Base-by-base conservation (phyloP, 169 alveolate genomes). In the Eimeria acervulina region DNA sequence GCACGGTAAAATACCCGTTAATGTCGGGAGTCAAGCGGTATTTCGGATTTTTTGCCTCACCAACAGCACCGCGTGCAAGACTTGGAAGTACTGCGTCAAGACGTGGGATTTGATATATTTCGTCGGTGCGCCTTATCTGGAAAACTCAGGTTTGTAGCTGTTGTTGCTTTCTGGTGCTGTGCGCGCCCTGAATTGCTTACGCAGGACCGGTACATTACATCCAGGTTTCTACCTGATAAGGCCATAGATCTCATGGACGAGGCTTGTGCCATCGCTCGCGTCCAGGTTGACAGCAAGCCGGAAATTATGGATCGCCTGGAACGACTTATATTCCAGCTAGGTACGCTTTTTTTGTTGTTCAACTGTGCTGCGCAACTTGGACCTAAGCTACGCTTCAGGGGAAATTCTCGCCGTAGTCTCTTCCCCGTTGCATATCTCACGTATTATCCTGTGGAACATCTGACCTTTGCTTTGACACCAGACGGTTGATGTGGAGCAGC, bases 171-270 rank as follows among this genome's bases (percentile, higher is more conserved):
- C 80, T 92, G 51, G 40, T 21, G 21, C 7, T 44, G 38, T 26
- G n/a, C 17, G 40, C 36, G 15, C 28, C 23, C 61, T n/a, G n/a
- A 51, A 42, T 12, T 40, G 78, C 59, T 40, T 51, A 12, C 51
- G 23, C 88, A 68, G 89, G 96, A 97, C 38, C 88, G 96, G 26
- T 94, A 94, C 83, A 94, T 94, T 76, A 84, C 83, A 28, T 63
- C 72, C 61, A 59, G 99, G 4, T 97, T 96, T 76, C 95, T 97
- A 21, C 99, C 99, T 0, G 99, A 98, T 85, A 98, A 98, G 95
- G 99, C 99, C 51, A 97, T 98, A 40, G 99, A 98, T 83, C 96
- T 98, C 33, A 68, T 98, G 72, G 99, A 98, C 90, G 99, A 98
- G 61, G 99, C 99, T 23, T 98, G 99, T 10, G 98, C 99, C 17